Percentiles rank a stretch among this genome's conserved stretches.
phyloP scores from a whole-genome alignment of 2,329 filamentous ascomycete species.

The Stenocarpella maydis region DNA sequence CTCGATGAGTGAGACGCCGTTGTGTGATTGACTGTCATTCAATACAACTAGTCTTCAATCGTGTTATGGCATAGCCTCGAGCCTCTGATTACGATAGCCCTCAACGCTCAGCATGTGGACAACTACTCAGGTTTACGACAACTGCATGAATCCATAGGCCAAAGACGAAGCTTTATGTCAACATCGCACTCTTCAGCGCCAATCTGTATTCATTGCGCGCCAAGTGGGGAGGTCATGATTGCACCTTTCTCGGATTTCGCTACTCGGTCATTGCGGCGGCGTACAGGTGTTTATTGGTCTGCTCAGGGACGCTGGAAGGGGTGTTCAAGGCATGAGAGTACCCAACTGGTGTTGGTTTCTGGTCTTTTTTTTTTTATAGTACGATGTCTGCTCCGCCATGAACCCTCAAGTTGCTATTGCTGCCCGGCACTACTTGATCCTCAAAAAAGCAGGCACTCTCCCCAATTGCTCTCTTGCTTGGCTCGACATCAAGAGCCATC shows the following conservation, averaged over 20 bases:
- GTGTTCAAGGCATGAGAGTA: conserved; percentile 31
- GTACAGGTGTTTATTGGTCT: conserved; percentile 35
- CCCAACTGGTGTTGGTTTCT: conserved; percentile 19
- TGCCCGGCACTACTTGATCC: conserved; percentile 21
- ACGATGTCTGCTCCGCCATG: conserved; percentile 16
- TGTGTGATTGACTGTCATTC: conserved; percentile 8
- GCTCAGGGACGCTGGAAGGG: conserved; percentile 17
- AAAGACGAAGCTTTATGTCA: conserved; percentile 31
- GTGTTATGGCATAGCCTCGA: conserved; percentile 8
- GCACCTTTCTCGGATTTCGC: conserved; percentile 34
- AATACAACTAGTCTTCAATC: conserved; percentile 10
- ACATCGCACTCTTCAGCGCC: conserved; percentile 27
- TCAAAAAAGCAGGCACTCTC: conserved; percentile 22
- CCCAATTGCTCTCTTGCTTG: conserved; percentile 33
- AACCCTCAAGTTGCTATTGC: conserved; percentile 31
- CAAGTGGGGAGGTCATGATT: conserved; percentile 27
- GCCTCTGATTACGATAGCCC: conserved; percentile 26
- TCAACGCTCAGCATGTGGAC: conserved; percentile 24
- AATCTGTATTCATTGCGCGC: conserved; percentile 31
- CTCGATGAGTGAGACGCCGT: conserved; percentile 58
- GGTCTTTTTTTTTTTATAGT: conserved; percentile 25
- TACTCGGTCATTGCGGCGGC: conserved; percentile 36
- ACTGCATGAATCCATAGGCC: conserved; percentile 33
- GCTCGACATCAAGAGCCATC: conserved; percentile 19
- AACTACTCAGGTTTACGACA: conserved; percentile 31